Evolutionary conservation across 2,329 filamentous ascomycete species (phyloP), one percentile per base, ranked within the genome.

Genomic region (Mollisia scopiformis): DNA sequence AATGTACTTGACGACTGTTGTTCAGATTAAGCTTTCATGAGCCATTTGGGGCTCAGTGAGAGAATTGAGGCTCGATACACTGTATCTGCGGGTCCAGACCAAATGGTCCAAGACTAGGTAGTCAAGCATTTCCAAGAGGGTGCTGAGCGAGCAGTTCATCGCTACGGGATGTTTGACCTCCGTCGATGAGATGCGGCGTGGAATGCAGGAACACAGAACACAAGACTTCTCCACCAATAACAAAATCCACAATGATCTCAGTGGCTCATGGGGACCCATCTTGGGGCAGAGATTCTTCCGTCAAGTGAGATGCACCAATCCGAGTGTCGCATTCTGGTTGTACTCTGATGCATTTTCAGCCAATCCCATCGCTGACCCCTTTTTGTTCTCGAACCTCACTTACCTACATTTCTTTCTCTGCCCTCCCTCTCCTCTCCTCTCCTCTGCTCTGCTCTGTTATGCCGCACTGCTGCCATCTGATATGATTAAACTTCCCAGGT

Each of bases 401-500:
- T n/a, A n/a, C n/a, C 19, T 35, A 43, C 43, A 21, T 3, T 23
- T 30, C 31, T 37, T 37, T 39, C 19, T 10, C 31, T 13, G 30
- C 49, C 16, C 14, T 31, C 35, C 27, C n/a, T 33, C 14, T 33
- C 31, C n/a, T 43, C 35, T 28, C 23, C 21, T 16, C 23, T 49
- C 43, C 10, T 47, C 31, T 23, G 30, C n/a, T 47, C 46, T 8
- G 31, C 31, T 4, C 31, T 14, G 23, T 47, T 27, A 47, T 47
- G 23, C 21, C 43, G 43, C 43, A 47, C 43, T 3, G 43, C 43
- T 27, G 33, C 47, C 51, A 59, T 59, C 54, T 51, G 47, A 57
- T 52, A 53, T 59, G 62, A 59, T 54, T 58, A 57, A 58, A 43
- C 57, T 47, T 59, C 30, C 46, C 16, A 33, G 49, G 28, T 31